phyloP scores from a whole-genome alignment of 129 eudicot genomes.

The Helichrysum umbraculigerum region DNA sequence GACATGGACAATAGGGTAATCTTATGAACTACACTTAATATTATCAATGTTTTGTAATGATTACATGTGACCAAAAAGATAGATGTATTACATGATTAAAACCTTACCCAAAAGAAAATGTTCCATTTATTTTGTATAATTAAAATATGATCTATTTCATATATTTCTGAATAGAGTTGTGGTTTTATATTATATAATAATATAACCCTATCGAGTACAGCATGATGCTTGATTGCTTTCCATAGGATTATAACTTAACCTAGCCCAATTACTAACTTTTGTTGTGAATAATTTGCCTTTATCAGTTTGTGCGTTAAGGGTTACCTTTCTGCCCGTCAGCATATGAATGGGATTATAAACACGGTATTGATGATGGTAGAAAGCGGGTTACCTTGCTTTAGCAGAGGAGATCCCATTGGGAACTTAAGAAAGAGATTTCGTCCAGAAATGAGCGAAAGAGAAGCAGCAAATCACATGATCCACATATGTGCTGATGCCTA shows the following conservation, averaged over 20 bases:
- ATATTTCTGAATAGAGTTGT: not conserved
- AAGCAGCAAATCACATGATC: conserved; percentile 98
- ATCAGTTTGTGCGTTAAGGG: conserved; percentile 96
- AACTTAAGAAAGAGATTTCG: conserved; percentile 94
- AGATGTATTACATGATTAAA: not conserved
- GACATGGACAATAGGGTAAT: not conserved
- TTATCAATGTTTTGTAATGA: not conserved
- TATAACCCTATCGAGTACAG: not conserved
- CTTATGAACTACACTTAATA: not conserved
- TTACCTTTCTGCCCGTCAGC: conserved; percentile 85
- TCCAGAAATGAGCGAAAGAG: conserved; percentile 96
- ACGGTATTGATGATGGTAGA: conserved; percentile 86
- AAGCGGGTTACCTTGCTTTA: conserved; percentile 97
- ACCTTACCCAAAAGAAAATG: not conserved
- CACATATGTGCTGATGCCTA: conserved; percentile 89
- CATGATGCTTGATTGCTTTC: not conserved
- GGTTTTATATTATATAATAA: too few species aligned
- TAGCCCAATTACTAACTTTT: not conserved
- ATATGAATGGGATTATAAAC: conserved; percentile 88
- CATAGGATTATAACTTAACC: not conserved
- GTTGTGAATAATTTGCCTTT: not conserved
- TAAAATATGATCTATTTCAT: not conserved
- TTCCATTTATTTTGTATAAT: not conserved
- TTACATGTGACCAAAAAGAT: not conserved
- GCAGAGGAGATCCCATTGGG: conserved; percentile 95